These are phyloP conservation scores for Phytophthora rubi DNA, from an alignment of 352 stramenopile genomes.

Conservation along the genomic window DNA sequence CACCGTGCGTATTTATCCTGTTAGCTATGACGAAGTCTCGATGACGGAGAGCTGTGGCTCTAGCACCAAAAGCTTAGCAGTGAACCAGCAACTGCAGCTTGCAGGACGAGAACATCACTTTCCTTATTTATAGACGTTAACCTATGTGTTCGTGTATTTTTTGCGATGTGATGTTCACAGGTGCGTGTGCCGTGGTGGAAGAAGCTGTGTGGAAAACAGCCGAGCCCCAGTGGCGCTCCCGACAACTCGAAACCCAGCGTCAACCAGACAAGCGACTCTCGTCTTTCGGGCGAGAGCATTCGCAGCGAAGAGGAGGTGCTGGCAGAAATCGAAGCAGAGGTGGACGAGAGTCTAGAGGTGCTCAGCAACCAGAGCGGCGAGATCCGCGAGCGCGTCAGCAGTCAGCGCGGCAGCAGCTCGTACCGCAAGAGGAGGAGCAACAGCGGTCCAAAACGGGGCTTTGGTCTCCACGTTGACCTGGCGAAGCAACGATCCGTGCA, in stretches of 20 bases:
- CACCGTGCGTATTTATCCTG: constrained; percentile 75
- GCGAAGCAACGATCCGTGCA: constrained; percentile 32
- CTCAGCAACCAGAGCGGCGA: constrained; percentile 76
- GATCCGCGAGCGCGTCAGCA: constrained; percentile 51
- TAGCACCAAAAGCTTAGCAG: constrained; percentile 18
- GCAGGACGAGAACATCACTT: constrained; percentile 19
- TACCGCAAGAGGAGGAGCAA: constrained; percentile 36
- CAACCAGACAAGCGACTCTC: constrained; percentile 64
- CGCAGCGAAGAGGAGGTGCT: constrained; percentile 72
- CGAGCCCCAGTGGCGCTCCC: constrained; percentile 7
- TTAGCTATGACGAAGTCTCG: constrained; percentile 30
- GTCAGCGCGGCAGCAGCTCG: constrained; percentile 38
- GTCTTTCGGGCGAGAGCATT: constrained; percentile 55
- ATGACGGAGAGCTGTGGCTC: constrained; percentile 26
- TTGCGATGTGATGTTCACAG: constrained; percentile 13
- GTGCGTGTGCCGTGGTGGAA: constrained; percentile 46
- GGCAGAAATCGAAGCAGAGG: constrained; percentile 75
- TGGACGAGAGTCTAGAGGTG: constrained; percentile 83
- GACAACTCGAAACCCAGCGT: constrained; percentile 47
- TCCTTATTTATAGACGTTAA: constrained; percentile 35
- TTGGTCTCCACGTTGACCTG: constrained; percentile 70
- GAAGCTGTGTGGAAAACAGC: constrained; percentile 29
- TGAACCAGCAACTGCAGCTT: constrained; percentile 4
- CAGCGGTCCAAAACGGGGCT: constrained; percentile 49
- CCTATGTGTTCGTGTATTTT: constrained; percentile 8